Evolutionary conservation across 805 yeast species (phyloP), one percentile per base, ranked within the genome.

Genomic region (Debaryomyces prosopidis): DNA sequence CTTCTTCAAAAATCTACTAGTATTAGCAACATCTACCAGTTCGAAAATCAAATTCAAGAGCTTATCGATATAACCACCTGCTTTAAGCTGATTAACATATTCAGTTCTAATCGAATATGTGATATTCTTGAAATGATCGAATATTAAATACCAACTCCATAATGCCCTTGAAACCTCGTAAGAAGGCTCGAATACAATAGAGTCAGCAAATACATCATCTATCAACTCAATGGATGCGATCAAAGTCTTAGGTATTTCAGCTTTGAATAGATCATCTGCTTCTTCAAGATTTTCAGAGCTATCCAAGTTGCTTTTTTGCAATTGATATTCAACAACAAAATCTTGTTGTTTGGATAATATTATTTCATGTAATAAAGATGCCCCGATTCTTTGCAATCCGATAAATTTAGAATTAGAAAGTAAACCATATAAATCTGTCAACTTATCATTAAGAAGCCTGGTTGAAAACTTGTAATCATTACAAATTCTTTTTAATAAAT

Each of bases 131-230:
- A 89, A 86, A 60, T 82, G 82, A 23, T 66, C 68, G 50, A 87
- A 73, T 0, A 87, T 62, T 43, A 88, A 67, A 49, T 66, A 68
- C 95, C 96, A 90, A 45, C 81, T 68, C 84, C 87, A 84, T 28
- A 85, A 52, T 57, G 78, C 85, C 16, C 61, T 68, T 23, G 74
- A 57, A 37, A 73, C 53, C 2, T 17, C 47, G 14, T 41, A 28
- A 7, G 37, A 38, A 6, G 51, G 35, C 4, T 47, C 58, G 11
- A 34, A 59, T 3, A 58, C 59, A 23, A 53, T 47, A 17, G 65
- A 68, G 19, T 44, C 53, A 5, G 45, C 49, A 4, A 50, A 42
- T 11, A 49, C 53, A 7, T 69, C 68, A 35, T 74, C 76, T 44
- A 55, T 52, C 16, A 56, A 52, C 5, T 51, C 42, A 5, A 78